phyloP scores from a whole-genome alignment of 192 early-diverging fungal genomes.

The Linnemannia exigua region DNA sequence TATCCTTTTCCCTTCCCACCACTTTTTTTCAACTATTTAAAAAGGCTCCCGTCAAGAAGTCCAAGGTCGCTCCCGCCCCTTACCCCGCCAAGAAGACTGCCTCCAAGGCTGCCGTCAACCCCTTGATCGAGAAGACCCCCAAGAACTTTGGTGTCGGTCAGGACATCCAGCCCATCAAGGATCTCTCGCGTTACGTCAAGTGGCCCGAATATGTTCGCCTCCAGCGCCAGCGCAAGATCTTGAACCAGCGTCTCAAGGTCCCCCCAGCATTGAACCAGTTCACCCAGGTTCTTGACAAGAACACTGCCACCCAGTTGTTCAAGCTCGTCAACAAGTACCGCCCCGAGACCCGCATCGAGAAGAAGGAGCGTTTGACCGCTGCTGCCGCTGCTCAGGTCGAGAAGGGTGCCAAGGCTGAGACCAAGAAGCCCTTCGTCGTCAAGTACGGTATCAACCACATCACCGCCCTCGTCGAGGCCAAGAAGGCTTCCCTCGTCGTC shows the following conservation, averaged over 20 bases:
- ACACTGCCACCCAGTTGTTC: slow-evolving; percentile 98
- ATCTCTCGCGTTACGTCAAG: slow-evolving; percentile 97
- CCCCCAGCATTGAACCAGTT: slow-evolving; percentile 99
- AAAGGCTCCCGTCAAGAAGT: slow-evolving; percentile 67
- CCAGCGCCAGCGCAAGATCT: slow-evolving; percentile 98
- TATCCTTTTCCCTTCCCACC: not conserved
- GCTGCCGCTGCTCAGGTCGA: slow-evolving; percentile 92
- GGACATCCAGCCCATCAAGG: slow-evolving; percentile 95
- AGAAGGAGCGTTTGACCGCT: slow-evolving; percentile 91
- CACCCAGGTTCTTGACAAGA: slow-evolving; percentile 97
- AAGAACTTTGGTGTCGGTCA: slow-evolving; percentile 98
- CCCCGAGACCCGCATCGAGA: slow-evolving; percentile 97
- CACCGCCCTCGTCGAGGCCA: slow-evolving; percentile 96
- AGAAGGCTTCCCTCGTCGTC: slow-evolving; percentile 99
- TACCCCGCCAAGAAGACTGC: slow-evolving; percentile 79
- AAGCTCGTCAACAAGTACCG: slow-evolving; percentile 99
- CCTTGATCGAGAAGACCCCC: slow-evolving; percentile 94
- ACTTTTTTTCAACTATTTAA: not conserved
- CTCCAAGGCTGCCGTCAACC: slow-evolving; percentile 82
- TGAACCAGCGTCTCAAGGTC: slow-evolving; percentile 98
- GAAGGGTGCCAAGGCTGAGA: slow-evolving; percentile 84
- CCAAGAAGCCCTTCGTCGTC: slow-evolving; percentile 95
- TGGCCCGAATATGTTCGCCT: slow-evolving; percentile 99
- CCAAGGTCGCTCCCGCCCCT: slow-evolving; percentile 95
- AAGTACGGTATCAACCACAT: slow-evolving; percentile 99